Conservation (phyloP, 139 green algal species). For the Marvania coccoides region DNA sequence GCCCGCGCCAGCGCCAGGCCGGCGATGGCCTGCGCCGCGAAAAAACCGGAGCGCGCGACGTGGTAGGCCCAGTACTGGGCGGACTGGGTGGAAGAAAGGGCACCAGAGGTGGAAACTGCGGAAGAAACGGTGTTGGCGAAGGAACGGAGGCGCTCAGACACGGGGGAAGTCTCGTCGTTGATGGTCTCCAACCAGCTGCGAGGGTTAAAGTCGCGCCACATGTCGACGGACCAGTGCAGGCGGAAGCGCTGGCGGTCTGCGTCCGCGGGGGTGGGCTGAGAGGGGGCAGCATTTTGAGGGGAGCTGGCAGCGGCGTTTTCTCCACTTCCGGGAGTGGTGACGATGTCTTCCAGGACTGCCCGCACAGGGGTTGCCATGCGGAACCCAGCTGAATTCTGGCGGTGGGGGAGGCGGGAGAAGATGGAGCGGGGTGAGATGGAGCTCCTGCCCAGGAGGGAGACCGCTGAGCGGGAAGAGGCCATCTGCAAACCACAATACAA, state of each 20-base stretch:
- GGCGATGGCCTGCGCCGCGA: conserved; percentile 45
- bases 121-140: conserved; percentile 18
- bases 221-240: conserved; percentile 16
- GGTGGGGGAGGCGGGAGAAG: background rate
- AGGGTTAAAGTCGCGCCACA: conserved; percentile 14
- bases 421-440: background rate
- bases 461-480: background rate
- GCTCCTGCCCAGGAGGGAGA: too few relatives aligned
- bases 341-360: conserved; percentile 9
- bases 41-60: conserved; percentile 52
- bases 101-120: background rate
- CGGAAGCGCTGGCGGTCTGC: conserved; percentile 16
- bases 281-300: background rate
- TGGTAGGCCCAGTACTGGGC: conserved; percentile 52
- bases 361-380: background rate
- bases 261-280: background rate
- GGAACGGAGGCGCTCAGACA: conserved; percentile 6
- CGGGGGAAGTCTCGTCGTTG: background rate
- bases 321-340: background rate
- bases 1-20: background rate
- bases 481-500: too few relatives aligned
- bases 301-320: background rate
- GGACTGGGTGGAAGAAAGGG: conserved; percentile 3
- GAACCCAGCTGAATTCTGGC: background rate
- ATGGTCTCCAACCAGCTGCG: background rate